These are phyloP conservation scores for Microthyrium microscopicum DNA, from an alignment of 2,329 filamentous ascomycete species.

Conservation along the genomic window DNA sequence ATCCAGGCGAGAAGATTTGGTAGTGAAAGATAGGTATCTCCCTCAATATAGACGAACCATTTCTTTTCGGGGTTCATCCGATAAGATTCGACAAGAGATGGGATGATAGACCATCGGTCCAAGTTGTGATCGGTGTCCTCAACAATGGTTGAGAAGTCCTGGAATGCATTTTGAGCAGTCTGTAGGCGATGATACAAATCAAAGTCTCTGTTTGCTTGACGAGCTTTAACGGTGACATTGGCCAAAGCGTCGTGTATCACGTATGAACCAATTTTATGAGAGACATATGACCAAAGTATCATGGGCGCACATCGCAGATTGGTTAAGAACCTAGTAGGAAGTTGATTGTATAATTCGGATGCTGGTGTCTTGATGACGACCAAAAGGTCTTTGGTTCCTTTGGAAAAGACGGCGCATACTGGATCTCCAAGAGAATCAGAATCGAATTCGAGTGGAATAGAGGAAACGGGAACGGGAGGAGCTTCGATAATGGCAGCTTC, in stretches of 20 bases:
- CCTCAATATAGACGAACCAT: conserved; percentile 44
- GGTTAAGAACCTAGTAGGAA: conserved; percentile 8
- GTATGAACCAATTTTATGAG: conserved; percentile 7
- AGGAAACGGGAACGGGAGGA: background rate
- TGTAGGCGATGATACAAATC: conserved; percentile 8
- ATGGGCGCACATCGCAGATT: conserved; percentile 7
- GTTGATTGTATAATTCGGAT: conserved; percentile 7
- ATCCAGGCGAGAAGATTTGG: conserved; percentile 31
- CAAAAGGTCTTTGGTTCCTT: conserved; percentile 6
- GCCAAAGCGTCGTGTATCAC: conserved; percentile 9
- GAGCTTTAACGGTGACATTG: conserved; percentile 4
- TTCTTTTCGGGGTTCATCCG: conserved; percentile 28
- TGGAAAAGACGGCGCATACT: conserved; percentile 3
- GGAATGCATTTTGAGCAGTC: conserved; percentile 10
- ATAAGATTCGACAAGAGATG: conserved; percentile 19
- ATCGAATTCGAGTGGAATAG: background rate
- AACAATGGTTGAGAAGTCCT: conserved; percentile 10
- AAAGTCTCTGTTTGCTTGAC: conserved; percentile 8
- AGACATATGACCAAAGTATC: conserved; percentile 8
- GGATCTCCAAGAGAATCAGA: background rate
- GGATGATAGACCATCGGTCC: conserved; percentile 24
- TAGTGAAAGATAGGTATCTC: conserved; percentile 41
- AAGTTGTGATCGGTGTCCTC: conserved; percentile 13
- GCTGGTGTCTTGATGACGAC: conserved; percentile 9
- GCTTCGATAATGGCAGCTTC: background rate